Evolutionary conservation across 202 grass and related monocot genomes (phyloP).

Genomic region (Schoenoplectus tabernaemontani): DNA sequence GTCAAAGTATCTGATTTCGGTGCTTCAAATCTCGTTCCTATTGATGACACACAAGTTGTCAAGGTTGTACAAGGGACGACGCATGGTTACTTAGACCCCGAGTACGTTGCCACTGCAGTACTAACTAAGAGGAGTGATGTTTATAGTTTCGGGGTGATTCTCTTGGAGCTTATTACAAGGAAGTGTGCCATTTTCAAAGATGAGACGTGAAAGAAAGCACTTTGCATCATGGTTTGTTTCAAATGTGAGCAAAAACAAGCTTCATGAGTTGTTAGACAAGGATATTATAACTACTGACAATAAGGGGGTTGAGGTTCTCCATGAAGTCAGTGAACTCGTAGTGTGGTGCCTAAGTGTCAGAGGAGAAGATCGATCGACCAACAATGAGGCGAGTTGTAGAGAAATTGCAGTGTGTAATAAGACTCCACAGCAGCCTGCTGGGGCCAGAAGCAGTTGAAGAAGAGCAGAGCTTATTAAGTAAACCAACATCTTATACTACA

Average conservation of each 20-base stretch:
- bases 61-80: not conserved
- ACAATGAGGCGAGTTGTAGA: not conserved
- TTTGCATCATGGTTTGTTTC: not conserved
- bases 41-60: conserved; percentile 31
- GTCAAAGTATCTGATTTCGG: conserved; percentile 44
- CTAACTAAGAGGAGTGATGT: no score
- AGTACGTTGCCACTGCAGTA: no score
- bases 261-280: not conserved
- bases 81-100: no score
- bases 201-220: not conserved
- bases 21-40: conserved; percentile 37
- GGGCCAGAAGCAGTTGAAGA: not conserved
- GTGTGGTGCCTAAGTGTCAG: not conserved
- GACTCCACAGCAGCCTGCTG: not conserved
- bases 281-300: not conserved
- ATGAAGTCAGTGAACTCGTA: not conserved
- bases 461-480: not conserved
- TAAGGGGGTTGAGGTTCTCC: not conserved
- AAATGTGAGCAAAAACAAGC: not conserved
- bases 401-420: not conserved
- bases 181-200: not conserved
- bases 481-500: not conserved
- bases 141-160: not conserved
- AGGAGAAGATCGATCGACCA: not conserved
- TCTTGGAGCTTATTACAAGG: not conserved